A percentile compares a stretch with the other conserved stretches of the same genome.
phyloP scores from a whole-genome alignment of 2,329 filamentous ascomycete genomes.

The Microcyclospora pomicola region DNA sequence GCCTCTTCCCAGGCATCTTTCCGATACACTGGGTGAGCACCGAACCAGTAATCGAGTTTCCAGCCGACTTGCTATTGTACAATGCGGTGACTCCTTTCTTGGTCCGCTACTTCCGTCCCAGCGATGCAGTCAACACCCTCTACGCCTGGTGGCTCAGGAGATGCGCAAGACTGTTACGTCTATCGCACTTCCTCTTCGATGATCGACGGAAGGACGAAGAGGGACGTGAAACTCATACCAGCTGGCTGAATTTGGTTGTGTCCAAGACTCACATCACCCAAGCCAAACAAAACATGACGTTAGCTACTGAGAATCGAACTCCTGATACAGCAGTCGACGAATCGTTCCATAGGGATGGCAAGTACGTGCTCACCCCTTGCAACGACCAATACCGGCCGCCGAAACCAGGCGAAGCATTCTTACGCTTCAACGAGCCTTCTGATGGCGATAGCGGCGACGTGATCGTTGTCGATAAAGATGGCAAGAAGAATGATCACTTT shows the following conservation, averaged over 20 bases:
- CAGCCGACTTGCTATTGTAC: conserved; percentile 86
- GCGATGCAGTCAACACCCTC: conserved; percentile 67
- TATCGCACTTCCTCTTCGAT: conserved; percentile 89
- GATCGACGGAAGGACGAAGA: conserved; percentile 73
- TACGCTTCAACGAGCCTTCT: conserved; percentile 41
- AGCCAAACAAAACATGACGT: no score
- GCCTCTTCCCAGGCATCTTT: conserved; percentile 54
- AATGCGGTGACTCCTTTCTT: conserved; percentile 89
- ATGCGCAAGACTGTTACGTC: conserved; percentile 63
- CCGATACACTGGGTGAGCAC: conserved; percentile 90
- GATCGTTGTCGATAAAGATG: conserved; percentile 19
- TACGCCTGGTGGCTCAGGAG: conserved; percentile 94
- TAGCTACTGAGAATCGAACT: no score
- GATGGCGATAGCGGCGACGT: conserved; percentile 47
- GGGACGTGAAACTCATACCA: conserved; percentile 34
- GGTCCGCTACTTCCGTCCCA: conserved; percentile 71
- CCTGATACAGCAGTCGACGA: conserved; percentile 14
- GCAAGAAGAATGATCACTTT: conserved; percentile 30
- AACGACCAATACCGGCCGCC: conserved; percentile 92
- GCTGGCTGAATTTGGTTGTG: conserved; percentile 16
- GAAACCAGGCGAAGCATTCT: conserved; percentile 68
- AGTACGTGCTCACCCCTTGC: conserved; percentile 81
- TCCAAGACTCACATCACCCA: no score
- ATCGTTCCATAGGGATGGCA: conserved; percentile 55
- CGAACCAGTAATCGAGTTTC: conserved; percentile 85